Evolutionary conservation across 2,329 filamentous ascomycete genomes (phyloP).

Genomic region (Trichoderma koningii): DNA sequence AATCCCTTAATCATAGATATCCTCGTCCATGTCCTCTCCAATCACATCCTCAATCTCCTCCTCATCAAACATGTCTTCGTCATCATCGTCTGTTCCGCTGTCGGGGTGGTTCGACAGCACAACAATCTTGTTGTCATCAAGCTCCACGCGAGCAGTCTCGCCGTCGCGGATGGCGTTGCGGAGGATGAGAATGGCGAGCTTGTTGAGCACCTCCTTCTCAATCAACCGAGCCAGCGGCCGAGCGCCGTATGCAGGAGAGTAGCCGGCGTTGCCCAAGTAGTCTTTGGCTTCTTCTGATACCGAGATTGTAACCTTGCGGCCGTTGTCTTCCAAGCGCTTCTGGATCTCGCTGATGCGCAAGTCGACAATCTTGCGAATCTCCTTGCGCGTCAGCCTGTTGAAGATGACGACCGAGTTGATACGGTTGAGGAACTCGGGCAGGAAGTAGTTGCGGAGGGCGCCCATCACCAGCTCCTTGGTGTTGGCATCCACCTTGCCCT

Average conservation of each 20-base stretch:
- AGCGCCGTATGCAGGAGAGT: constrained; percentile 93
- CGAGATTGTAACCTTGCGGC: constrained; percentile 81
- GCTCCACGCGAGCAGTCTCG: constrained; percentile 75
- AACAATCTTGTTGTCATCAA: constrained; percentile 76
- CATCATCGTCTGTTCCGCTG: constrained; percentile 62
- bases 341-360: constrained; percentile 86
- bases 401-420: constrained; percentile 97
- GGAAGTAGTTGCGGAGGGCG: constrained; percentile 90
- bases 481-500: constrained; percentile 82
- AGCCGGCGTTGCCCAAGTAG: constrained; percentile 87
- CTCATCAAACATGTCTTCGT: constrained; percentile 71
- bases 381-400: constrained; percentile 85
- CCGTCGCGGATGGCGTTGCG: constrained; percentile 83
- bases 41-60: constrained; percentile 72
- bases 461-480: constrained; percentile 90
- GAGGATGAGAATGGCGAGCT: constrained; percentile 86
- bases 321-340: constrained; percentile 82
- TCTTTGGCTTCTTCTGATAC: constrained; percentile 85
- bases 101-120: constrained; percentile 81
- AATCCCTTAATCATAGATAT: constrained; percentile 48
- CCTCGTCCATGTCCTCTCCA: constrained; percentile 62
- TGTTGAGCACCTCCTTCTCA: constrained; percentile 95
- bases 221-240: constrained; percentile 86
- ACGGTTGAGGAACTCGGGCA: constrained; percentile 97
- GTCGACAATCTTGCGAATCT: constrained; percentile 96